Conservation (phyloP, 352 stramenopile species). For the Globisporangium sylvaticum region DNA sequence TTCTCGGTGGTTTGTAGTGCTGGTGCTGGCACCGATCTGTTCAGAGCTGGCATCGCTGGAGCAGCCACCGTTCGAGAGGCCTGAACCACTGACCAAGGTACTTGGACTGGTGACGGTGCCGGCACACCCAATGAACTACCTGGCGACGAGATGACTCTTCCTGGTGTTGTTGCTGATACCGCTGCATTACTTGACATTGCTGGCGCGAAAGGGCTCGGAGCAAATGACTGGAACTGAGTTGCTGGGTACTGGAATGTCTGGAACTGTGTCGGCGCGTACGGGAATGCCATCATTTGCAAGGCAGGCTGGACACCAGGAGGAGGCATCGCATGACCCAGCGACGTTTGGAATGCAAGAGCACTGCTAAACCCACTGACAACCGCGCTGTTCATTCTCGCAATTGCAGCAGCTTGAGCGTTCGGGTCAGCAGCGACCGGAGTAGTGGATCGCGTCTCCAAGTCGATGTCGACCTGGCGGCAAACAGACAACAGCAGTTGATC, state of each 20-base stretch:
- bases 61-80: not conserved
- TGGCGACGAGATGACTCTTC: constrained; percentile 1
- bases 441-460: constrained; percentile 1
- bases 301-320: constrained; percentile 5
- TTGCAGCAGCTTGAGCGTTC: not conserved
- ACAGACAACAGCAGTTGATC: not conserved
- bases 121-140: constrained; percentile 4
- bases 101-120: not conserved
- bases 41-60: not conserved
- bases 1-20: not conserved
- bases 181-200: not conserved
- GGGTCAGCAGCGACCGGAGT: not conserved
- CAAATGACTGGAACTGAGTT: not conserved
- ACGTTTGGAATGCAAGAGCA: not conserved
- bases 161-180: not conserved
- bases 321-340: not conserved
- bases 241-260: not conserved
- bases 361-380: not conserved
- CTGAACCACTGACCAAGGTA: not conserved
- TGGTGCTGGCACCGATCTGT: not conserved
- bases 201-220: not conserved
- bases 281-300: not conserved
- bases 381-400: not conserved
- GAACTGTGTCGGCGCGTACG: not conserved
- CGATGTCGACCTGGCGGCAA: constrained; percentile 9